phyloP scores from a whole-genome alignment of 108 stramenopile species.

The Epithemia pelagica region DNA sequence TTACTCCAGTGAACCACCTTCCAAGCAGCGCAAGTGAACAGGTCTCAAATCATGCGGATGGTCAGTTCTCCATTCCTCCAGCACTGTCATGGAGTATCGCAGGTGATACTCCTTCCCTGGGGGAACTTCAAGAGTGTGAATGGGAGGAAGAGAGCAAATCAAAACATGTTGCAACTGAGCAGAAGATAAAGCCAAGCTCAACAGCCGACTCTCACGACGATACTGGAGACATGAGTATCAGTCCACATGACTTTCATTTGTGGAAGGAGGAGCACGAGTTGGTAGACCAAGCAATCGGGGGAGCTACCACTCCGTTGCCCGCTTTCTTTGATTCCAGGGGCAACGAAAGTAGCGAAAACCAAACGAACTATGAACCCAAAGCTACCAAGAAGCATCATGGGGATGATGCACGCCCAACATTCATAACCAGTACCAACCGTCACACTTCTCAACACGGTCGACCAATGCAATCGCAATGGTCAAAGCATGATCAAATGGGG shows the following conservation, averaged over 20 bases:
- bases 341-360: constrained; percentile 40
- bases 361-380: neutral
- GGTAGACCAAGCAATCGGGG: constrained; percentile 30
- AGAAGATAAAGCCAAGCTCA: constrained; percentile 31
- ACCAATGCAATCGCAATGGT: constrained; percentile 11
- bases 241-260: constrained; percentile 38
- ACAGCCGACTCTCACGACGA: constrained; percentile 26
- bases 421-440: constrained; percentile 8
- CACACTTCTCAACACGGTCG: neutral
- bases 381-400: neutral
- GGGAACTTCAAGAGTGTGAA: constrained; percentile 47
- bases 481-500: constrained; percentile 14
- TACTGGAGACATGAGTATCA: constrained; percentile 29
- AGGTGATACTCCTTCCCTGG: constrained; percentile 55
- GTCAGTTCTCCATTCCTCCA: constrained; percentile 28
- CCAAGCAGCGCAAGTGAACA: constrained; percentile 25
- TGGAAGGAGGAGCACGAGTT: constrained; percentile 53
- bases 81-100: constrained; percentile 75
- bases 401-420: constrained; percentile 22
- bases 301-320: constrained; percentile 65
- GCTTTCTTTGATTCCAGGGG: constrained; percentile 38
- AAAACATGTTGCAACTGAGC: constrained; percentile 12
- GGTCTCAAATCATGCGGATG: constrained; percentile 31
- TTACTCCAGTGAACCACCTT: constrained; percentile 68
- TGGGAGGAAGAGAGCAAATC: constrained; percentile 33